Base-by-base conservation (phyloP, 148 eudicot genomes). In the Arctostaphylos glauca region DNA sequence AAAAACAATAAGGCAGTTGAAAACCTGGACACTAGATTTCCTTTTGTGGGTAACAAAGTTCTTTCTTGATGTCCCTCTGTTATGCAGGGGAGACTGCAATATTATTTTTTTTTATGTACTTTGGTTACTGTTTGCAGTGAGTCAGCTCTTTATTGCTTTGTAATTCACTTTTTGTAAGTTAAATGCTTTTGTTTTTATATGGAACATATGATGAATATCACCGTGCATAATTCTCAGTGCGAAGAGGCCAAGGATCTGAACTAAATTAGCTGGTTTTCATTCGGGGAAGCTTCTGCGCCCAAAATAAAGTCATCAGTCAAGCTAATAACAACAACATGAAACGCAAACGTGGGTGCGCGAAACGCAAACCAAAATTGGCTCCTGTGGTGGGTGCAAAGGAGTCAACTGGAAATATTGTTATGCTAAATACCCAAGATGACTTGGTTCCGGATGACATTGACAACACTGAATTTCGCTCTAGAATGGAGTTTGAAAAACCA, bases 261-360 rank as follows among this genome's bases (percentile, higher is more conserved):
- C 59, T 66, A 78, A 78, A 16, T 25, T 71, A 48, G 70, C 25
- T 7, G 8, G 16, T 9, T 21, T 21, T 48, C 74, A 54, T 79
- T 49, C 19, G n/a, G 13, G 62, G 43, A 84, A 84, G 78, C 70
- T 83, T 58, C 77, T 46, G 78, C 68, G 5, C 16, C 55, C 18
- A 15, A 53, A 71, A 19, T 25, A 83, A 83, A 31, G 21, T 70
- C 10, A 46, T 78, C 59, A 54, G 58, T 58, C 47, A 41, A 81
- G 76, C 44, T 38, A 81, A 52, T 21, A 54, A 38, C 75, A 16
- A 68, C 1, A 82, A 62, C 52, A 92, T 92, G 94, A 92, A 90
- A 87, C 88, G 90, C 74, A 92, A 89, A 77, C 90, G 90, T 54
- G 86, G 89, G 31, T 67, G 84, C 56, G 87, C 84, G 75, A 89